phyloP scores from a whole-genome alignment of 306 rosid genomes.

The Myrica gale region DNA sequence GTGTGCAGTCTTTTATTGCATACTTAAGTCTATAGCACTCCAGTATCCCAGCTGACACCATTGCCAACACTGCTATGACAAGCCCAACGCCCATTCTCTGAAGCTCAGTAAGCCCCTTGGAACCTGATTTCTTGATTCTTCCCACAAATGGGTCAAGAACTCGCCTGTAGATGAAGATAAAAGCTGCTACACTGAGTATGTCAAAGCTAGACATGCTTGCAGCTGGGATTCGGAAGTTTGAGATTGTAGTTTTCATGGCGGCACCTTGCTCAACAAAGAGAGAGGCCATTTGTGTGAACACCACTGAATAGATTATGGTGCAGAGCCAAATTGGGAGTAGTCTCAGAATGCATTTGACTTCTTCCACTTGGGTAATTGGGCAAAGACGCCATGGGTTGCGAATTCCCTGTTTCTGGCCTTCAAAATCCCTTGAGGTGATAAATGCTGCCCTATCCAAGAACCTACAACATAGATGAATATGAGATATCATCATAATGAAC shows the following conservation, averaged over 20 bases:
- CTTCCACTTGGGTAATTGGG: conserved; percentile 89
- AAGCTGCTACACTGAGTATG: conserved; percentile 78
- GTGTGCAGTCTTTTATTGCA: conserved; percentile 55
- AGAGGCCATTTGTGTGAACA: conserved; percentile 98
- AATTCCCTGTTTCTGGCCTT: conserved; percentile 37
- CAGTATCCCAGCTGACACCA: conserved; percentile 93
- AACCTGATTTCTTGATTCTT: conserved; percentile 57
- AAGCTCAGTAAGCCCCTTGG: conserved; percentile 81
- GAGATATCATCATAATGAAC: not conserved
- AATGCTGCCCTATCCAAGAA: conserved; percentile 91
- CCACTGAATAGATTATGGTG: conserved; percentile 94
- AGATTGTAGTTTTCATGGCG: conserved; percentile 80
- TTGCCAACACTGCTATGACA: conserved; percentile 84
- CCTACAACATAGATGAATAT: conserved; percentile 41
- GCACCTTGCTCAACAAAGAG: conserved; percentile 99
- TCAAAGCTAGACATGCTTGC: conserved; percentile 99
- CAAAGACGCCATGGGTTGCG: conserved; percentile 77
- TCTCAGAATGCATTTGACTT: conserved; percentile 91
- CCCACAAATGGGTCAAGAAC: conserved; percentile 78
- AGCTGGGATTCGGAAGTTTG: conserved; percentile 75
- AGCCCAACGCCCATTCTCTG: conserved; percentile 99
- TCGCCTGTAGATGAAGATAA: conserved; percentile 85
- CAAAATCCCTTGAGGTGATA: conserved; percentile 74
- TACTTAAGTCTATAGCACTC: conserved; percentile 84
- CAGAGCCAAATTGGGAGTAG: conserved; percentile 98